Evolutionary conservation across 345 rosid species (phyloP), one percentile per base, ranked within the genome.

Genomic region (Carallia pectinifolia): DNA sequence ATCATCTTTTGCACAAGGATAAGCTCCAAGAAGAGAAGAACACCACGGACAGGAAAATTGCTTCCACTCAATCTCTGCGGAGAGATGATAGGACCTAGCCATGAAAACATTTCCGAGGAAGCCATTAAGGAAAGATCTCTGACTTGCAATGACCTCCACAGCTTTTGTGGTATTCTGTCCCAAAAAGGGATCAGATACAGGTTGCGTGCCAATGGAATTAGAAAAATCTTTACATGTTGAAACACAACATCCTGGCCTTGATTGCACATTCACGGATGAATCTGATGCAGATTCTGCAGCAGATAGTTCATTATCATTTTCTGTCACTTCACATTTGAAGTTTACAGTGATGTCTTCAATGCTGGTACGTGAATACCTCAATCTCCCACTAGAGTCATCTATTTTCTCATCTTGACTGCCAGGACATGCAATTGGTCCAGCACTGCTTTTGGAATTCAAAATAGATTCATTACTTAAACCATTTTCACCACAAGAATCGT

Each of bases 71-170:
- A 94, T 80, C 71, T 85, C 81, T 59, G 61, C 78, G 3, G 97
- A 94, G 4, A 85, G 84, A 85, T 88, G 86, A 68, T 81, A 83
- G 17, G 97, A 89, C 78, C 81, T 87, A 23, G 90, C 88, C 95
- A 91, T 91, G 75, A 94, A 94, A 72, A 77, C 85, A 85, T 86
- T 83, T 76, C 93, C 98, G 54, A 94, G 96, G 75, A 86, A 82
- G 71, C 97, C 97, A 83, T 91, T 85, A 60, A 87, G 90, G 66
- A 85, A 84, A 61, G 84, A 84, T 69, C 61, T 92, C 82, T 89
- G 86, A 85, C 86, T 80, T 66, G 59, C 80, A 64, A 72, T 53
- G 64, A 86, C 81, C 61, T 66, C 80, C 40, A 18, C 53, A 54
- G 60, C 69, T 58, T 66, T 67, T 12, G 53, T 50, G 47, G 71